phyloP scores from a whole-genome alignment of 139 green algal genomes.

The Closterium sp. region DNA sequence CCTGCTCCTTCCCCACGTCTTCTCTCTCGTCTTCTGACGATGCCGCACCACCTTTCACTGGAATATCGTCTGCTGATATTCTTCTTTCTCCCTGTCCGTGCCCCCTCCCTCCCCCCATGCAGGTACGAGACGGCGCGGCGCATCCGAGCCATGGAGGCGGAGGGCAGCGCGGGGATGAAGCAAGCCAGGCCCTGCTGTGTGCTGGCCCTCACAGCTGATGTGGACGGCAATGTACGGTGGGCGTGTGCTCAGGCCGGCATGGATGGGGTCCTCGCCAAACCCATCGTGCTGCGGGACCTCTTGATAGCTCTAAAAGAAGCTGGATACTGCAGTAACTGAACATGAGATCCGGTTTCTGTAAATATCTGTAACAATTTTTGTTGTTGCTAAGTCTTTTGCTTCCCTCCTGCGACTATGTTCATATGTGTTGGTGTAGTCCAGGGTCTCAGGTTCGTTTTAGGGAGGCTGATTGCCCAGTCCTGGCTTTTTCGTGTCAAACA shows the following conservation, averaged over 20 bases:
- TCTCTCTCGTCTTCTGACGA: too few species aligned
- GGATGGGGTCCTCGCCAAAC: not conserved
- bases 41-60: too few species aligned
- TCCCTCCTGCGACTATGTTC: too few species aligned
- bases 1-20: not conserved
- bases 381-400: too few species aligned
- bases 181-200: not conserved
- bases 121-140: not conserved
- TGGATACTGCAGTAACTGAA: not conserved
- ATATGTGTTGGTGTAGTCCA: too few species aligned
- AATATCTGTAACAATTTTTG: too few species aligned
- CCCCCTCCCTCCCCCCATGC: too few species aligned
- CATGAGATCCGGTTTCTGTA: too few species aligned
- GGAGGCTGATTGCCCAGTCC: too few species aligned
- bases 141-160: not conserved
- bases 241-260: not conserved
- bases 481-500: too few species aligned
- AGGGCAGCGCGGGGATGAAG: not conserved
- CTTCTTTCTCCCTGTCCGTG: not conserved
- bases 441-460: too few species aligned
- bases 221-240: not conserved
- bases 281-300: not conserved
- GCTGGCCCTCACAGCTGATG: not conserved
- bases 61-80: too few species aligned
- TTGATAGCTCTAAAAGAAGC: not conserved